A percentile compares a stretch with the other conserved stretches of the same genome.
These are phyloP conservation scores for Alternaria alternata DNA, from an alignment of 2,329 filamentous ascomycete genomes.

Conservation along the genomic window DNA sequence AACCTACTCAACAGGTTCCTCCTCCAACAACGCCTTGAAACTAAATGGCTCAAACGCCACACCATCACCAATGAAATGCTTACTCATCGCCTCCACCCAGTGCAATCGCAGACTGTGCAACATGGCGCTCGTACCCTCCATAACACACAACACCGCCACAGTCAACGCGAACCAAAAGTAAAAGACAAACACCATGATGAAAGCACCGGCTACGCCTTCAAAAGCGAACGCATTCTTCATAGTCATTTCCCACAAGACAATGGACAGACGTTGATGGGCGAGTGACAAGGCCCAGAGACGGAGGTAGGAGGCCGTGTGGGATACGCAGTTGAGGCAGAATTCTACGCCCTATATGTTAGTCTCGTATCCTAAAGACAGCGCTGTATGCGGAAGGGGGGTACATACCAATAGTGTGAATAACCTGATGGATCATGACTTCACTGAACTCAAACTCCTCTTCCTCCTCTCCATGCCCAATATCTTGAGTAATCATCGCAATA, in stretches of 20 bases:
- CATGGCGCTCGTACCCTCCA: slow-evolving; percentile 98
- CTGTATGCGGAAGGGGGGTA: background rate
- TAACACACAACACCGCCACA: slow-evolving; percentile 82
- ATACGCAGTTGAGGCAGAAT: slow-evolving; percentile 99
- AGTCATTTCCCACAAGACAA: slow-evolving; percentile 97
- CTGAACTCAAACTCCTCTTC: slow-evolving; percentile 98
- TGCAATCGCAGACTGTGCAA: slow-evolving; percentile 89
- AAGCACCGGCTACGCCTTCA: slow-evolving; percentile 72
- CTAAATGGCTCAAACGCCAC: slow-evolving; percentile 88
- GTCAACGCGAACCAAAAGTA: slow-evolving; percentile 89
- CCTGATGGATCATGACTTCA: slow-evolving; percentile 98
- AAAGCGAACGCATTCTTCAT: slow-evolving; percentile 76
- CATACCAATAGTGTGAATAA: slow-evolving; percentile 97
- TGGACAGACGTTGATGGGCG: slow-evolving; percentile 95
- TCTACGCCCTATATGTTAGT: slow-evolving; percentile 62
- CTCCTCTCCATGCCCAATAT: slow-evolving; percentile 75
- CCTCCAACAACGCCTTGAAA: slow-evolving; percentile 83
- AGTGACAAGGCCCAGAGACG: slow-evolving; percentile 98
- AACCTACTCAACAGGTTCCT: slow-evolving; percentile 64
- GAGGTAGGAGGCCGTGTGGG: slow-evolving; percentile 97
- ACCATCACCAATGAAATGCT: slow-evolving; percentile 92
- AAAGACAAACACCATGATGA: slow-evolving; percentile 84
- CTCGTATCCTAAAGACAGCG: background rate
- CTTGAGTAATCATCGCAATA: slow-evolving; percentile 86
- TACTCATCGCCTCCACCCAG: slow-evolving; percentile 98